Conservation (phyloP, 2,329 filamentous ascomycete genomes). For the Penicillium occitanis region DNA sequence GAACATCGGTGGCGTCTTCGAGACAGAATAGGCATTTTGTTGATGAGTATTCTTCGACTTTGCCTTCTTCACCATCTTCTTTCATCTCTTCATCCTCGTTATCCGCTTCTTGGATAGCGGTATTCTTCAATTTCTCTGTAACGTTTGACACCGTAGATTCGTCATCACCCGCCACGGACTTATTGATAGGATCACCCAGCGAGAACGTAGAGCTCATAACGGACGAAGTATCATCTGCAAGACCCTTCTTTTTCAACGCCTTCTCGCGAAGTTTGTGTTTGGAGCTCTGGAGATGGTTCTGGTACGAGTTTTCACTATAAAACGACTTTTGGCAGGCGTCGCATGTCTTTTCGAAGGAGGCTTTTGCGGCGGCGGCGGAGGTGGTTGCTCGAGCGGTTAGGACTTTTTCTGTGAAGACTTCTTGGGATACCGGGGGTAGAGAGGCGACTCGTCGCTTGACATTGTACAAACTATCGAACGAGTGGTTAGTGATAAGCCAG, state of each 20-base stretch:
- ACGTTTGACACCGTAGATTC: conserved; percentile 62
- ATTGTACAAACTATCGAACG: conserved; percentile 73
- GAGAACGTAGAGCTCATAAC: conserved; percentile 90
- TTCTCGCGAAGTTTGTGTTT: conserved; percentile 77
- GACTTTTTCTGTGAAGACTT: conserved; percentile 94
- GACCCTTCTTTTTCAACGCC: conserved; percentile 45
- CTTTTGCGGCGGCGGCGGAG: conserved; percentile 80
- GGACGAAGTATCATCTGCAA: conserved; percentile 69
- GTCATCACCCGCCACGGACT: conserved; percentile 53
- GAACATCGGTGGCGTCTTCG: conserved; percentile 70
- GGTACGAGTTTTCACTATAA: conserved; percentile 93
- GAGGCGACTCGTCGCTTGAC: conserved; percentile 91
- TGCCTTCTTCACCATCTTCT: conserved; percentile 48
- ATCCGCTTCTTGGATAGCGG: conserved; percentile 51
- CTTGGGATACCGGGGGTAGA: conserved; percentile 84
- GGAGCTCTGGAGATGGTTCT: conserved; percentile 86
- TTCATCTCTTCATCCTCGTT: conserved; percentile 37
- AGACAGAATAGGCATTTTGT: conserved; percentile 86
- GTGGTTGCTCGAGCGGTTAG: conserved; percentile 83
- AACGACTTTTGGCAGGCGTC: conserved; percentile 85
- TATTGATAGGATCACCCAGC: conserved; percentile 71
- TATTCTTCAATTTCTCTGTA: conserved; percentile 71
- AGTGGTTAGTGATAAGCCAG: background rate
- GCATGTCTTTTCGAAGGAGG: conserved; percentile 82
- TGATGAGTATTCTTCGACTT: conserved; percentile 46